These are phyloP conservation scores for Juncus effusus DNA, from an alignment of 176 grass and related monocot genomes.

Conservation along the genomic window DNA sequence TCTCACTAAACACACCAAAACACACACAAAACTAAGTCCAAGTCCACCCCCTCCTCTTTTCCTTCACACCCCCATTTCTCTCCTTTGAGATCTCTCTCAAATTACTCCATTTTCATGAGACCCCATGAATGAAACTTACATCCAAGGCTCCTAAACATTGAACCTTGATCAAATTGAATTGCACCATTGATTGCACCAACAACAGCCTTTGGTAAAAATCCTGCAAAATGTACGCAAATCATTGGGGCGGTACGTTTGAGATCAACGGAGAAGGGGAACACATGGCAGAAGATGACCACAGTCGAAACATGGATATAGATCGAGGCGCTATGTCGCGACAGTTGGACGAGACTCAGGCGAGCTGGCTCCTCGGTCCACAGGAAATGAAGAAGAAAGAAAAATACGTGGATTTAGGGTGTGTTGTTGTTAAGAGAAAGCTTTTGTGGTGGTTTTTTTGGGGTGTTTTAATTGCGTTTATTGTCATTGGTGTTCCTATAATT, in stretches of 20 bases:
- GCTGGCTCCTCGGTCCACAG: constrained; percentile 78
- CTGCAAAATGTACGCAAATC: constrained; percentile 58
- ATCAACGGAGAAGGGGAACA: constrained; percentile 35
- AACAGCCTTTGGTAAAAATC: background rate
- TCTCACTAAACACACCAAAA: constrained; percentile 24
- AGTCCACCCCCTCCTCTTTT: background rate
- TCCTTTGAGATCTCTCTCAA: constrained; percentile 17
- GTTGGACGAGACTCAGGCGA: constrained; percentile 95
- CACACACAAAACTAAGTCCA: constrained; percentile 3
- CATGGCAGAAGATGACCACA: constrained; percentile 65
- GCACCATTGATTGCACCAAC: background rate
- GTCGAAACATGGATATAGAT: constrained; percentile 78
- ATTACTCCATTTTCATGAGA: constrained; percentile 1
- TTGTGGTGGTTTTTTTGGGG: constrained; percentile 67
- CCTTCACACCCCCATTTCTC: background rate
- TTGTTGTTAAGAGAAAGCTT: constrained; percentile 72
- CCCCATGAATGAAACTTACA: background rate
- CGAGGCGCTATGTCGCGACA: constrained; percentile 58
- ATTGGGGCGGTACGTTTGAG: constrained; percentile 91
- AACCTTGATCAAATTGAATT: constrained; percentile 16
- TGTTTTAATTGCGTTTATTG: constrained; percentile 53
- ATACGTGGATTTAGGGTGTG: constrained; percentile 84
- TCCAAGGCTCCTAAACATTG: background rate
- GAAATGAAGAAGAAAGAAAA: constrained; percentile 93
- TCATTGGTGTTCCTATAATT: constrained; percentile 78